Evolutionary conservation across 257 asterid species (phyloP).

Genomic region (Fraxinus cuspidata): DNA sequence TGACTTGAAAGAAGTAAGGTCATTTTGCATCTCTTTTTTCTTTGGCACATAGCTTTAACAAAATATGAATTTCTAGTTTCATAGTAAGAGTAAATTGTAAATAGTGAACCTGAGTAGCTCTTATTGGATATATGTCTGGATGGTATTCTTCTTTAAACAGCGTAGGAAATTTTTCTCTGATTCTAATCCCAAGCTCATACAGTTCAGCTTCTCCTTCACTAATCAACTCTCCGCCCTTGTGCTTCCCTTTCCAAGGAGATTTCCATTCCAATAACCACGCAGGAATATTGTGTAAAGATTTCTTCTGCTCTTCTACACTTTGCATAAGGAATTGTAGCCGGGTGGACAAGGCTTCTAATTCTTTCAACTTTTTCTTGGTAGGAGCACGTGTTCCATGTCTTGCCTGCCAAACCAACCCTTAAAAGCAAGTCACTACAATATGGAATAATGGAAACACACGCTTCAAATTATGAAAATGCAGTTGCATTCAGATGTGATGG

Average conservation of each 20-base stretch:
- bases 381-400: conserved; percentile 99
- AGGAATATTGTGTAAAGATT: conserved; percentile 53
- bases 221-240: conserved; percentile 82
- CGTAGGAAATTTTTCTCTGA: conserved; percentile 63
- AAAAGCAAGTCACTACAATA: conserved; percentile 17
- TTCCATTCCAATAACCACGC: conserved; percentile 81
- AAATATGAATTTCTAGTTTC: conserved; percentile 4
- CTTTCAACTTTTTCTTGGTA: conserved; percentile 80
- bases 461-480: neutral
- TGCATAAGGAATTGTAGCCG: conserved; percentile 60
- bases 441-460: neutral
- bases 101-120: conserved; percentile 78
- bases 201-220: conserved; percentile 84
- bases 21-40: neutral
- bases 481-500: neutral
- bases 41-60: conserved; percentile 10
- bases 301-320: conserved; percentile 49
- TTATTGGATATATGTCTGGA: conserved; percentile 83
- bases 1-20: neutral
- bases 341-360: conserved; percentile 60
- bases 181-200: conserved; percentile 81
- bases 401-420: conserved; percentile 55
- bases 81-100: conserved; percentile 18
- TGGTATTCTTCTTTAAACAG: conserved; percentile 78
- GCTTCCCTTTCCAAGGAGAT: conserved; percentile 93